These are phyloP conservation scores for Emergomyces pasteurianus DNA, from an alignment of 2,329 filamentous ascomycete species.

Conservation along the genomic window DNA sequence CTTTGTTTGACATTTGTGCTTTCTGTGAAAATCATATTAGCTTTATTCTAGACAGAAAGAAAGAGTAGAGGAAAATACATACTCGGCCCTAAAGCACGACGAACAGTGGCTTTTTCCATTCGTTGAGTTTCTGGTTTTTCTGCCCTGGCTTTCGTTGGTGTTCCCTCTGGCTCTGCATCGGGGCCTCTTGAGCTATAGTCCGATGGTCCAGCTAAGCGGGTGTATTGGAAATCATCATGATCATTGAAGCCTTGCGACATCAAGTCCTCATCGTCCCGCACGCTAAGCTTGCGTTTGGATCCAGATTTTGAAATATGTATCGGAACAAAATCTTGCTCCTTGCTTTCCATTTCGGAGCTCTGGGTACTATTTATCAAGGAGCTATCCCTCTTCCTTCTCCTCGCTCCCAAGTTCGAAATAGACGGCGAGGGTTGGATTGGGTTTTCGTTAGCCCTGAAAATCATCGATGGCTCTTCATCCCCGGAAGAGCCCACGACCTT, in stretches of 20 bases:
- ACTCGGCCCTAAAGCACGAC: constrained; percentile 29
- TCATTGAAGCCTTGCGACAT: not conserved
- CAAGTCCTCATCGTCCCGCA: constrained; percentile 38
- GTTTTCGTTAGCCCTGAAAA: constrained; percentile 18
- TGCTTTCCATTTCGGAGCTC: constrained; percentile 4
- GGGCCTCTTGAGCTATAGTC: not conserved
- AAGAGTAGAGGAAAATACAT: constrained; percentile 13
- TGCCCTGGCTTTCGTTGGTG: not conserved
- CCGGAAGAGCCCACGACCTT: constrained; percentile 33
- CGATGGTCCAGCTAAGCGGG: constrained; percentile 18
- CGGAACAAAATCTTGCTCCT: constrained; percentile 7
- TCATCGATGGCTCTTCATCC: constrained; percentile 20
- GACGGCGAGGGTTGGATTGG: constrained; percentile 16
- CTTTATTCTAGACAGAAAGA: not conserved
- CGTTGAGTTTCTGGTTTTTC: constrained; percentile 8
- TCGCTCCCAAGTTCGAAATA: constrained; percentile 34
- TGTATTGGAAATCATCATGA: constrained; percentile 37
- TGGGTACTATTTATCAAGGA: constrained; percentile 29
- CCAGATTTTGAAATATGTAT: constrained; percentile 30
- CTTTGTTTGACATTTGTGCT: constrained; percentile 37
- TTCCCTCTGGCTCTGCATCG: constrained; percentile 2
- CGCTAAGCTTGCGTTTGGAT: constrained; percentile 46
- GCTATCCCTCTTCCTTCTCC: constrained; percentile 39
- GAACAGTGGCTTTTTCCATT: constrained; percentile 4
- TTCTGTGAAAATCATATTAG: constrained; percentile 24